Conservation (phyloP, 1,284 basidiomycete species). For the Cyathus olla region DNA sequence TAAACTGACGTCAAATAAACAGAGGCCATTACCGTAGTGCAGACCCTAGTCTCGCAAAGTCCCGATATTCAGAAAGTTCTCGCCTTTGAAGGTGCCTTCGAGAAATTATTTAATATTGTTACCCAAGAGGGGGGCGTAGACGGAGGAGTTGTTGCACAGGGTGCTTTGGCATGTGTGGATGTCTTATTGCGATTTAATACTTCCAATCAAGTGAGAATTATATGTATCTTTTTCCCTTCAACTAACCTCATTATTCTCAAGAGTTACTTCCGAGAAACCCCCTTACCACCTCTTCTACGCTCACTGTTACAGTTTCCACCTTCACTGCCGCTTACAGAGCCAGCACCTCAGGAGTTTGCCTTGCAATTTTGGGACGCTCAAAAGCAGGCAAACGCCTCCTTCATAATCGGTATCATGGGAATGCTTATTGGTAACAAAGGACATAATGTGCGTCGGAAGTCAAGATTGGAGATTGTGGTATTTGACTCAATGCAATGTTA, state of each 20-base stretch:
- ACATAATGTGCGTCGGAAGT: slow-evolving; percentile 61
- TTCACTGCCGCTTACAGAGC: slow-evolving; percentile 69
- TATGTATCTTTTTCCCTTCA: slow-evolving; percentile 4
- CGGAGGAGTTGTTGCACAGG: slow-evolving; percentile 89
- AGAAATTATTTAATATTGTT: slow-evolving; percentile 93
- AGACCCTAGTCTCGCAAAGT: slow-evolving; percentile 87
- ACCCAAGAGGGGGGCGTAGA: slow-evolving; percentile 92
- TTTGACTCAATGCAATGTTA: slow-evolving; percentile 27
- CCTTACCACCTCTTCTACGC: slow-evolving; percentile 84
- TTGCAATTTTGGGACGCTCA: slow-evolving; percentile 97
- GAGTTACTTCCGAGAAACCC: slow-evolving; percentile 98
- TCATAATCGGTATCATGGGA: slow-evolving; percentile 85
- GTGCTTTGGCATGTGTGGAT: slow-evolving; percentile 89
- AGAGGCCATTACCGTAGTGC: slow-evolving; percentile 89
- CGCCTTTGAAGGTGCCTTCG: slow-evolving; percentile 97
- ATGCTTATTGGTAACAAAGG: slow-evolving; percentile 82
- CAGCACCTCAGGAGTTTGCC: slow-evolving; percentile 91
- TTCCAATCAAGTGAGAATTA: slow-evolving; percentile 86
- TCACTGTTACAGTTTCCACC: slow-evolving; percentile 91
- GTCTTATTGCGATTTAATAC: slow-evolving; percentile 91
- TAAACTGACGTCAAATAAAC: slow-evolving; percentile 23
- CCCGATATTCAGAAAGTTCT: slow-evolving; percentile 97
- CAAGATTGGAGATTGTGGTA: slow-evolving; percentile 4
- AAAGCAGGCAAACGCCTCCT: slow-evolving; percentile 83
- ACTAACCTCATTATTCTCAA: slow-evolving; percentile 43